Conservation (phyloP, 176 grass and related monocot genomes). For the Rhynchospora breviuscula region DNA sequence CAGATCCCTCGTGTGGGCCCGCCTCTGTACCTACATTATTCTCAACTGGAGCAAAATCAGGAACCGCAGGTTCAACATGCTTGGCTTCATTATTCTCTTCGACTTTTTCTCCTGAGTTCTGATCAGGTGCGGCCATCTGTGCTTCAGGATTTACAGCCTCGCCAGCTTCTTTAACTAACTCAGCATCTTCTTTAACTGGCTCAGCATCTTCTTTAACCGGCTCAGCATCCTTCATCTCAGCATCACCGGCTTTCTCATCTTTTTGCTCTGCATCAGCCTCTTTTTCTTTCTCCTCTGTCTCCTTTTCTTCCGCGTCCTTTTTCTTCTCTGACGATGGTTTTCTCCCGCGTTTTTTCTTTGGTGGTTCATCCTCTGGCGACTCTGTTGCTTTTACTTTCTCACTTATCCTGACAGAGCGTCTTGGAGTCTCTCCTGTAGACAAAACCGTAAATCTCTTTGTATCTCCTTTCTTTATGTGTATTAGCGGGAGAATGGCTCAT, state of each 20-base stretch:
- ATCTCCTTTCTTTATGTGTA: neutral
- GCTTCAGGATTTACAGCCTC: conserved; percentile 11
- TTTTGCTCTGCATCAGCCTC: conserved; percentile 43
- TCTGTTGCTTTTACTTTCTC: conserved; percentile 72
- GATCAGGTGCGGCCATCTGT: neutral
- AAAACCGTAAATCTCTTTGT: neutral
- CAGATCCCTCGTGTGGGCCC: neutral
- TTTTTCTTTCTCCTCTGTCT: conserved; percentile 24
- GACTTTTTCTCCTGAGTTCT: neutral
- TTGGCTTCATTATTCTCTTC: conserved; percentile 21
- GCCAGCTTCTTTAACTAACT: conserved; percentile 30
- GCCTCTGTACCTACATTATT: neutral
- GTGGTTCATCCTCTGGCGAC: conserved; percentile 63
- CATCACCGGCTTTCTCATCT: conserved; percentile 14
- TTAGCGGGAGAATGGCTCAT: conserved; percentile 6
- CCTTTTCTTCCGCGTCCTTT: conserved; percentile 18
- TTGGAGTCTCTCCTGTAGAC: conserved; percentile 79
- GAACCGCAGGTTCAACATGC: neutral
- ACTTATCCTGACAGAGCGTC: conserved; percentile 82
- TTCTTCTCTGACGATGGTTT: conserved; percentile 26
- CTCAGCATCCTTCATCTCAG: neutral
- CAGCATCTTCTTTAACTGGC: conserved; percentile 41
- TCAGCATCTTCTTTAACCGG: conserved; percentile 30
- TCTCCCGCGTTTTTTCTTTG: conserved; percentile 42
- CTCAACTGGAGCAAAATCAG: neutral